Evolutionary conservation across 1,139 yeast genomes (phyloP).

Genomic region (Saccharomycopsis hybrid): DNA sequence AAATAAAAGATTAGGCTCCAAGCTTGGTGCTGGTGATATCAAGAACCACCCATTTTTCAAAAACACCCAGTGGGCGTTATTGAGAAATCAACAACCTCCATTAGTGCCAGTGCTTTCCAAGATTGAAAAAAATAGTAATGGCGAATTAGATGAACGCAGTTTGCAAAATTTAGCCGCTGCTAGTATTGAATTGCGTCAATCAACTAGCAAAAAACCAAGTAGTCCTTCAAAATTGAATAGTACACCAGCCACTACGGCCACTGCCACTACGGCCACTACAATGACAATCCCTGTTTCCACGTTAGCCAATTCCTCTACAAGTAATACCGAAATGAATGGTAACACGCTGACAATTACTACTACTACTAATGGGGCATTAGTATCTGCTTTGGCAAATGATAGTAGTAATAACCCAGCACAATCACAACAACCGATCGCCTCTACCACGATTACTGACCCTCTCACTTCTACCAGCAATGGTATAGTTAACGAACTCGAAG

Average conservation of each 20-base stretch:
- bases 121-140: slow-evolving; percentile 28
- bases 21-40: slow-evolving; percentile 90
- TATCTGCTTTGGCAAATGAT: slow-evolving; percentile 30
- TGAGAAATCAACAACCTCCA: slow-evolving; percentile 90
- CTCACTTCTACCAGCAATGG: neutral
- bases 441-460: slow-evolving; percentile 28
- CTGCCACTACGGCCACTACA: too few relatives aligned
- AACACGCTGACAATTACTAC: too few relatives aligned
- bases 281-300: too few relatives aligned
- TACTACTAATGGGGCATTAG: slow-evolving; percentile 21
- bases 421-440: too few relatives aligned
- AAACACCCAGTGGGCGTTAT: slow-evolving; percentile 87
- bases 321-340: slow-evolving; percentile 31
- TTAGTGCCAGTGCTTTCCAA: slow-evolving; percentile 83
- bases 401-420: slow-evolving; percentile 30
- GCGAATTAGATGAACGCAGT: slow-evolving; percentile 20
- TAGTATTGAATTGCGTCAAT: slow-evolving; percentile 17
- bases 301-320: slow-evolving; percentile 34
- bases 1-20: slow-evolving; percentile 78
- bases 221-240: slow-evolving; percentile 5
- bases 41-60: slow-evolving; percentile 88
- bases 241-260: too few relatives aligned
- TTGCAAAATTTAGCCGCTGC: slow-evolving; percentile 22
- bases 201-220: too few relatives aligned
- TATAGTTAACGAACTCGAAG: neutral